A percentile compares a stretch with the other conserved stretches of the same genome.
phyloP scores from a whole-genome alignment of 73 alveolate genomes.

The Halteria grandinella region DNA sequence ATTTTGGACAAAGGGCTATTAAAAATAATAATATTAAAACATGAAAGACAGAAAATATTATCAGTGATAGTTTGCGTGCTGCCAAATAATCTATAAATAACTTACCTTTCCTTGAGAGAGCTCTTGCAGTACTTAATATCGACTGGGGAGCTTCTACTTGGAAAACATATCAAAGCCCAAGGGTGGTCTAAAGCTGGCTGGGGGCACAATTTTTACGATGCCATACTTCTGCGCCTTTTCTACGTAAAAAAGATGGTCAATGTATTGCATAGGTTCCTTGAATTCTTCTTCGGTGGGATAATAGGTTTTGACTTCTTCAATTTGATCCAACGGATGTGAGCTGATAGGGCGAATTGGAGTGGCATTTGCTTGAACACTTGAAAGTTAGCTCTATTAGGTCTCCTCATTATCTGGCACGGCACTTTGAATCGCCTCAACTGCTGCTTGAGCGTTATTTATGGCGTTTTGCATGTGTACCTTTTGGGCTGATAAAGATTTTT shows the following conservation, averaged over 20 bases:
- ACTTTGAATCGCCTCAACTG: too few relatives aligned
- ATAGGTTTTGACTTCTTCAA: constrained; percentile 53
- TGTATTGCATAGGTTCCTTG: constrained; percentile 69
- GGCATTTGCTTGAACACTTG: too few relatives aligned
- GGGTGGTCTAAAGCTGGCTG: constrained; percentile 64
- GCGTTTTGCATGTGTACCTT: too few relatives aligned
- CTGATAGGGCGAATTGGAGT: too few relatives aligned
- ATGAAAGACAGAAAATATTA: too few relatives aligned
- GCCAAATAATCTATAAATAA: too few relatives aligned
- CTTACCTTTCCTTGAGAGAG: constrained; percentile 80
- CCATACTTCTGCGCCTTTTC: constrained; percentile 71
- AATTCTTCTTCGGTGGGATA: constrained; percentile 71
- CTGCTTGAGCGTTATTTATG: too few relatives aligned
- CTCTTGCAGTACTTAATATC: constrained; percentile 60
- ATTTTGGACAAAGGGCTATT: constrained; percentile 62
- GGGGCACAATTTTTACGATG: constrained; percentile 79
- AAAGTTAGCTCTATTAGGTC: too few relatives aligned
- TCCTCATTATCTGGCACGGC: too few relatives aligned
- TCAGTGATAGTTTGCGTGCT: too few relatives aligned
- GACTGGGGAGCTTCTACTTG: constrained; percentile 66
- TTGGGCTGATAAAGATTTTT: too few relatives aligned
- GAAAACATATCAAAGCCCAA: constrained; percentile 23
- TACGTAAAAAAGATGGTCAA: constrained; percentile 62
- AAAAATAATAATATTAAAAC: neutral
- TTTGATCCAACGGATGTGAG: too few relatives aligned